Base-by-base conservation (phyloP, 2,329 filamentous ascomycete genomes). In the Clarireedia homoeocarpa region DNA sequence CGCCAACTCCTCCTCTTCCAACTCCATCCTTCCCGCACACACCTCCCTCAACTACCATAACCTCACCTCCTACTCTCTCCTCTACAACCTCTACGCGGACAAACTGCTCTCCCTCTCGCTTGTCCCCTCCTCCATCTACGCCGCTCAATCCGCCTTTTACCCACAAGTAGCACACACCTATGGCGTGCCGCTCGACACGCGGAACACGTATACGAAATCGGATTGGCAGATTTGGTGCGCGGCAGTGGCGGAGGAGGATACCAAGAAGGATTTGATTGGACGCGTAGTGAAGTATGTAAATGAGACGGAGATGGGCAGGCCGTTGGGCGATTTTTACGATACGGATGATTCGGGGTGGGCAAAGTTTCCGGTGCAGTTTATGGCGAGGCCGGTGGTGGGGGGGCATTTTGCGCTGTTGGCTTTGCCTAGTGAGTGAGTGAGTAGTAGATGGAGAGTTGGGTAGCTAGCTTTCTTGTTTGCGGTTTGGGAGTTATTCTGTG, bases 81-180 rank as follows among this genome's bases (percentile, higher is more conserved):
- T 95, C 34, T 95, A 95, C 75, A 92, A 91, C 67, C 78, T 95
- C 40, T 95, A 89, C 72, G 83, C 86, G 14, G 89, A 95, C 72
- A 83, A 82, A 27, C 76, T 92, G 38, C 81, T 95, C 6, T 85
- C 83, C 67, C 90, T 95, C 71, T 79, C 87, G 53, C 74, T 95
- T 68, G 85, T 95, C 53, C 86, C 87, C 0, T 76, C 84, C 62
- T 77, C 79, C 59, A 79, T 95, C 67, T 95, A 94, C 76, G 80
- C 83, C 61, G 84, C 85, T 68, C 89, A 95, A 70, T 88, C 82
- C 30, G 71, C 77, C 56, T 95, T 89, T 78, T 95, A 95, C 74
- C 77, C 78, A 45, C 80, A 80, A 9, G 81, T 88, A 3, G 81
- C 85, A 52, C 82, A 88, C 61, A 81, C 83, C 65, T 94, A 89